Conservation (phyloP, 2,329 filamentous ascomycete species). For the Podosphaera aphanis region DNA sequence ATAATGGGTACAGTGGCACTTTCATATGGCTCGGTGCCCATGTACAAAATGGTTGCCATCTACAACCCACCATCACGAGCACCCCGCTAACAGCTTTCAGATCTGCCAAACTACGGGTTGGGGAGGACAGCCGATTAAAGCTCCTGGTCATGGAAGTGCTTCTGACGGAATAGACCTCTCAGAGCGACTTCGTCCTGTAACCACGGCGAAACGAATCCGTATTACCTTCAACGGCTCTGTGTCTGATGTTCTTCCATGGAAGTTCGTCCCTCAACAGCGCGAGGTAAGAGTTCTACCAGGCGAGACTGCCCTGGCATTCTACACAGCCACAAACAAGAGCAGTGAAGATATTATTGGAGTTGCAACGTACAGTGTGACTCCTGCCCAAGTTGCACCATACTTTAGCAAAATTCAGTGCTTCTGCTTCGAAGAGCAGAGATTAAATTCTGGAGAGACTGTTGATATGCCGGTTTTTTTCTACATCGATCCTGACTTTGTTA, state of each 20-base stretch:
- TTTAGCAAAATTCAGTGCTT: conserved; percentile 99
- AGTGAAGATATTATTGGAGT: conserved; percentile 91
- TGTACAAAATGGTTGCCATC: conserved; percentile 56
- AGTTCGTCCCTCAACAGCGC: conserved; percentile 87
- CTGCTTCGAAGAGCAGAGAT: conserved; percentile 88
- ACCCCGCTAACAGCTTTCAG: conserved; percentile 18
- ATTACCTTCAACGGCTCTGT: conserved; percentile 94
- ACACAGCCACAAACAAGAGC: conserved; percentile 82
- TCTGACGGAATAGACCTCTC: conserved; percentile 39
- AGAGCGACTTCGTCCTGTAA: conserved; percentile 57
- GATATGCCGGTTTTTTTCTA: conserved; percentile 99
- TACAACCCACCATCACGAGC: not conserved
- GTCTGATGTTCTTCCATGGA: conserved; percentile 89
- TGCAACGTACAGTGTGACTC: conserved; percentile 91
- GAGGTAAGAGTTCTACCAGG: conserved; percentile 89
- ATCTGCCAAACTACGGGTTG: conserved; percentile 74
- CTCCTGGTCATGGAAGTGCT: conserved; percentile 34
- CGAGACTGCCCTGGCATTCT: conserved; percentile 91
- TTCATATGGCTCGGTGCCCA: conserved; percentile 61
- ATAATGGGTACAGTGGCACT: conserved; percentile 61
- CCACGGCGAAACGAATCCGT: conserved; percentile 58
- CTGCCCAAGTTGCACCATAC: conserved; percentile 84
- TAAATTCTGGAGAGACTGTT: conserved; percentile 87
- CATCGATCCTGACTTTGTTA: conserved; percentile 83
- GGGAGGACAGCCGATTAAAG: conserved; percentile 79